Base-by-base conservation (phyloP, 306 rosid genomes). In the Cicer pinnatifidum region DNA sequence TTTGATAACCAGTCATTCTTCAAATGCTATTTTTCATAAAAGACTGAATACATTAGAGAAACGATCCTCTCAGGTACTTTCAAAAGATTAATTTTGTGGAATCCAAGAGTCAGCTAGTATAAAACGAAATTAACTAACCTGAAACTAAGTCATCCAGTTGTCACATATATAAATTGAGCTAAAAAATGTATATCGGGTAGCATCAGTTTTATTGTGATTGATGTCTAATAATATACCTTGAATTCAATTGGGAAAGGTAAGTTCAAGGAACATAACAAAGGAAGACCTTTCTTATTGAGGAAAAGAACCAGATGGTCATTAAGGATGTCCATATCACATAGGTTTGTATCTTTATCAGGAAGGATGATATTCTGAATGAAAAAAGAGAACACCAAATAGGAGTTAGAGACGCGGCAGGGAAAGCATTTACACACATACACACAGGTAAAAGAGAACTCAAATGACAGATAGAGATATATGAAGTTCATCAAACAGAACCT, bases 271-370 rank as follows among this genome's bases (percentile, higher is more conserved):
- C 92, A 91, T 9, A 91, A 70, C 84, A 79, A 19, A 39, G 96
- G 88, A 78, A 71, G 74, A 48, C 90, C 91, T 69, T 84, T 89
- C 81, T 85, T 91, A 70, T 78, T 86, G 81, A 94, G 78, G 73
- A 58, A 86, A 83, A 91, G 97, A 84, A 94, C 96, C 82, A 94
- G 83, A 87, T 89, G 91, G 45, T 90, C 89, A 81, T 86, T 77
- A 81, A 87, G 88, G 35, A 94, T 79, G 79, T 94, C 98, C 98
- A 91, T 88, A 71, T 91, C 98, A 79, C 84, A 86, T 67, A 94
- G 39, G 75, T 78, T 85, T 68, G 59, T 81, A 70, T 91, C 94
- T 67, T 74, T 72, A 81, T 79, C 79, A 9, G 96, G 92, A 80
- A 94, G 81, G 73, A 89, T 71, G 80, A 87, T 56, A 82, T 85